Percentiles rank a stretch among this genome's conserved stretches.
Conservation (phyloP, 352 stramenopile genomes). For the Pythium folliculosum region DNA sequence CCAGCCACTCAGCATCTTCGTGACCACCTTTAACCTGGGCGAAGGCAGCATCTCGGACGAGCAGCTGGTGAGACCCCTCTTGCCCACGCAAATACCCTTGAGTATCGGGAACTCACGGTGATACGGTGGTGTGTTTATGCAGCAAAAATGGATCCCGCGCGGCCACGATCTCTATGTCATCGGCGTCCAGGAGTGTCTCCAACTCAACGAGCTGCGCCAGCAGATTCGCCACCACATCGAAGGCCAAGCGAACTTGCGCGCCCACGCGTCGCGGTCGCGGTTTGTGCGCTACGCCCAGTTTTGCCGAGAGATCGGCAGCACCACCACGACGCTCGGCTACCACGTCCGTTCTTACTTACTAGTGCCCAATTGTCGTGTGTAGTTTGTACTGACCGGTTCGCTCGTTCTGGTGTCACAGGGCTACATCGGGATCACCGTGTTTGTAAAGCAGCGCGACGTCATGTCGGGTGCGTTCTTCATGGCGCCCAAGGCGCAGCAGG, state of each 20-base stretch:
- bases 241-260: constrained; percentile 29
- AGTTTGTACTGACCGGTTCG: neutral
- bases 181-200: constrained; percentile 87
- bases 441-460: constrained; percentile 79
- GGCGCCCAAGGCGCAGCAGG: constrained; percentile 65
- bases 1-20: constrained; percentile 66
- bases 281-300: constrained; percentile 47
- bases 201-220: constrained; percentile 62
- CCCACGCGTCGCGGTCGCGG: constrained; percentile 28
- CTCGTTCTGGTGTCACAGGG: constrained; percentile 32
- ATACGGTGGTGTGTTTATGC: constrained; percentile 3
- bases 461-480: constrained; percentile 80
- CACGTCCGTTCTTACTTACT: constrained; percentile 47
- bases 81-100: too few species aligned
- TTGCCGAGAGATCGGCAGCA: constrained; percentile 77
- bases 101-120: neutral
- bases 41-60: constrained; percentile 60
- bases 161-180: constrained; percentile 88
- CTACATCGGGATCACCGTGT: constrained; percentile 88
- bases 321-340: constrained; percentile 80
- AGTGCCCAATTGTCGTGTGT: neutral
- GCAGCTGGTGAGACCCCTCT: constrained; percentile 31
- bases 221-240: constrained; percentile 70
- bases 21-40: constrained; percentile 87
- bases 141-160: constrained; percentile 80